Evolutionary conservation across 805 yeast species (phyloP), one percentile per base, ranked within the genome.

Genomic region (Cyberlindnera euphorbiiphila): DNA sequence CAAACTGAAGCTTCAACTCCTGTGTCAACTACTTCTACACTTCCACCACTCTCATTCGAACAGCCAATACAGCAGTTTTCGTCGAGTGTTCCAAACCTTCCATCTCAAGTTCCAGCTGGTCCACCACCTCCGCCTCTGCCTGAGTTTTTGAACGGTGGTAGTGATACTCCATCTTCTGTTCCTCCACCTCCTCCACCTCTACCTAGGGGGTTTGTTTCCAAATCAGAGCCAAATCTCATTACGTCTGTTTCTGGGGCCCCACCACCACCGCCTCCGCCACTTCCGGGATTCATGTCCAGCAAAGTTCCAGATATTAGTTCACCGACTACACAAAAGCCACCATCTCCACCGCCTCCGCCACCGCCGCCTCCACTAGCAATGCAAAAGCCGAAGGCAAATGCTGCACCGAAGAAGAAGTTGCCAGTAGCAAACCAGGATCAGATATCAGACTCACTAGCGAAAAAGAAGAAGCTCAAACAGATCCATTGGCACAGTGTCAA

Each of bases 401-500:
- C 25, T 3, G 16, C 14, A 10, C 19, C 25, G 5, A 31, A 34
- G 17, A 16, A 29, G 10, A 37, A 23, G 10, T 9, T 38, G 5
- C n/a, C 39, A 4, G 15, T 34, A 3, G 20, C 31, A 6, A 37
- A 39, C 13, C 29, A 41, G n/a, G 39, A 37, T 14, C 34, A 34
- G 11, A 36, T 43, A 11, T 28, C 44, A 5, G 28, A 36, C 16
- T 19, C 43, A 1, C 53, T 41, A 17, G 38, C 29, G 5, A 11
- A 61, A 62, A 25, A 56, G 54, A 71, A 76, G 42, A 85, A 83
- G 56, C 72, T 93, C 47, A 93, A 94, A 58, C 98, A 91, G 58
- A 72, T 93, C 68, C 99, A 93, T 59, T 94, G 98, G 98, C 96
- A 91, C 50, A 86, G 85, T 54, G 70, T 94, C 25, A 27, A 37